Evolutionary conservation across 805 yeast species (phyloP), one percentile per base, ranked within the genome.

Genomic region (Ogataea glucozyma): DNA sequence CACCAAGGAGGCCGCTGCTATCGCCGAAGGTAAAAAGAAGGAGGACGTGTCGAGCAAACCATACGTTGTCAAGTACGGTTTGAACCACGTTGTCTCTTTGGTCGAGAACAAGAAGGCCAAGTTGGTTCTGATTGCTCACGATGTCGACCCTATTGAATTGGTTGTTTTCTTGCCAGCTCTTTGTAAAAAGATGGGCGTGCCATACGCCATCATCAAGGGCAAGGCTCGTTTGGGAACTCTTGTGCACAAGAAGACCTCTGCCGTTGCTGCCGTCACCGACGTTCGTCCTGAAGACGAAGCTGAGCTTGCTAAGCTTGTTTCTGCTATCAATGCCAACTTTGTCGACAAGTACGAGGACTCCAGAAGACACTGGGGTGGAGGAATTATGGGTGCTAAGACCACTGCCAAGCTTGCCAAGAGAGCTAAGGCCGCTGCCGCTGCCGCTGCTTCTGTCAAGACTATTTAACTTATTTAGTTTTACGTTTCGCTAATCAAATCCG

Each of bases 331-430:
- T 76, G 84, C 95, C 60, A 89, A 88, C 93, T 91, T 85, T 76
- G 71, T 74, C 63, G 96, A 87, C 70, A 88, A 88, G 76, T 88
- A 84, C 85, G 97, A 91, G 68, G 97, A 93, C 63, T 67, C 79
- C 70, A 91, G 95, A 83, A 89, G 88, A 78, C 96, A 88, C 85
- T 91, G 99, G 99, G 98, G 98, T 81, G 99, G 99, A 81, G 99
- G 99, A 81, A 69, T 88, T 73, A 78, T 93, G 81, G 97, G 98
- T 73, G 76, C 85, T 63, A 93, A 91, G 81, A 88, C 97, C 66
- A 80, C 79, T 66, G 93, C 83, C 67, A 88, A 85, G 79, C 69
- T 72, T 55, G 90, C 80, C 62, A 88, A 86, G 83, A 82, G 72
- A 67, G 83, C 81, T 57, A 81, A 76, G 74, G 73, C 59, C 40